Evolutionary conservation across 306 rosid genomes (phyloP), one percentile per base, ranked within the genome.

Genomic region (Acacia confusa): DNA sequence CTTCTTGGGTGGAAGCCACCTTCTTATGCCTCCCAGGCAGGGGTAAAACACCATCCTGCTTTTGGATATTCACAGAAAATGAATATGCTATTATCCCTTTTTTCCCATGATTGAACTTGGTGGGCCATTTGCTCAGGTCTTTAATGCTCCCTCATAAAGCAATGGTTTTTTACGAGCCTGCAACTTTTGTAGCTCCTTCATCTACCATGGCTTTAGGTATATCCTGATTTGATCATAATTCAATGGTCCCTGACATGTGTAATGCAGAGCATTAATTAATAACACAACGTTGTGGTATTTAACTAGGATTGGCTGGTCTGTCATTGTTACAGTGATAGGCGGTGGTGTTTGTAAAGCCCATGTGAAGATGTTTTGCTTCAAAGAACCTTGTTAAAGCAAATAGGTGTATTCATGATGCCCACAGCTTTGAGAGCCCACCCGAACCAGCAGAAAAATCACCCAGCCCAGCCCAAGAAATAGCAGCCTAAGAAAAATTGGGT

Each of bases 1-100:
- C 76, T 69, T 74, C 63, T 8, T 76, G 70, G 79, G 81, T 86
- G 86, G 82, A 84, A 76, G 87, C 83, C 88, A 85, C 83, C 82
- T 84, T 86, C 79, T 78, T 72, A 13, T 82, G 88, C 75, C 79
- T 75, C 89, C 91, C 25, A 50, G 81, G 79, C 79, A 77, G 83
- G 75, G 66, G 79, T 74, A 81, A 66, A 60, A 79, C 78, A 41
- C 55, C 80, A 79, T 81, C 79, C 70, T 79, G 75, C 88, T 82
- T 84, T 84, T 77, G 72, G 50, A 74, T 81, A 79, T 77, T 86
- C 86, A 47, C 85, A 53, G 40, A 69, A 76, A 81, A 64, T 71
- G 83, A 74, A 76, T 79, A 86, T 74, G 70, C 80, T 68, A 41
- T 63, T n/a, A 60, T 73, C 77, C 48, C 66, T 86, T 89, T 89